Conservation (phyloP, 495 filamentous ascomycete species). For the Astrothelium subdiscretum region DNA sequence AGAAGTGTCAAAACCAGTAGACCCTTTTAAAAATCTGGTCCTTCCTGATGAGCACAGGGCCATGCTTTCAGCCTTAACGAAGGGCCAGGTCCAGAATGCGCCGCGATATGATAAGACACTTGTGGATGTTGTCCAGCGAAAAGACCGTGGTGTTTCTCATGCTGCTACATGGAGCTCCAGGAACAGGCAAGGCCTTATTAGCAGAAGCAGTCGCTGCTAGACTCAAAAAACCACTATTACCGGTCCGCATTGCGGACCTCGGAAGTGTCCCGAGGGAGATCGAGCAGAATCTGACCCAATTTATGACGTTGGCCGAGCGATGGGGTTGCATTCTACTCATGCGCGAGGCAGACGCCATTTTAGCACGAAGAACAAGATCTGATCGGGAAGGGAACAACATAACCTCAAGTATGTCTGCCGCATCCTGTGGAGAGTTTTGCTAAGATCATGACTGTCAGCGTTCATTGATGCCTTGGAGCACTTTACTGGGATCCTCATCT, state of each 20-base stretch:
- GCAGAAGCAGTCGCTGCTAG: not conserved
- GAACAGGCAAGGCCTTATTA: not conserved
- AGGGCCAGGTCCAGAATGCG: too few species aligned
- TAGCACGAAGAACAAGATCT: not conserved
- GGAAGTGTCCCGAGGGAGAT: not conserved
- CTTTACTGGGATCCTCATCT: slow-evolving; percentile 44
- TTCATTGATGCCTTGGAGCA: slow-evolving; percentile 48
- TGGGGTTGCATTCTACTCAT: not conserved
- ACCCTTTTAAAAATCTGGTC: too few species aligned
- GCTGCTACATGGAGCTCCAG: not conserved
- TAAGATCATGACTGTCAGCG: slow-evolving; percentile 16
- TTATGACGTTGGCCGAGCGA: not conserved
- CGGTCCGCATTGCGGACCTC: not conserved
- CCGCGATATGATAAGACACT: too few species aligned
- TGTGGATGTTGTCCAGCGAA: too few species aligned
- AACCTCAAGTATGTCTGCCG: not conserved
- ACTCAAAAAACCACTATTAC: not conserved
- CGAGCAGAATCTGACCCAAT: not conserved
- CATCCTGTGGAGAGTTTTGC: not conserved
- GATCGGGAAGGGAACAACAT: not conserved
- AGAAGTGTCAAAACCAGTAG: too few species aligned
- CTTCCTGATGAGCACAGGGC: too few species aligned
- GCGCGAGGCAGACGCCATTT: not conserved
- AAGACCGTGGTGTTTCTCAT: too few species aligned
- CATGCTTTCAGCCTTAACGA: too few species aligned